Evolutionary conservation across 441 rosid genomes (phyloP).

Genomic region (Eruca vesicaria): DNA sequence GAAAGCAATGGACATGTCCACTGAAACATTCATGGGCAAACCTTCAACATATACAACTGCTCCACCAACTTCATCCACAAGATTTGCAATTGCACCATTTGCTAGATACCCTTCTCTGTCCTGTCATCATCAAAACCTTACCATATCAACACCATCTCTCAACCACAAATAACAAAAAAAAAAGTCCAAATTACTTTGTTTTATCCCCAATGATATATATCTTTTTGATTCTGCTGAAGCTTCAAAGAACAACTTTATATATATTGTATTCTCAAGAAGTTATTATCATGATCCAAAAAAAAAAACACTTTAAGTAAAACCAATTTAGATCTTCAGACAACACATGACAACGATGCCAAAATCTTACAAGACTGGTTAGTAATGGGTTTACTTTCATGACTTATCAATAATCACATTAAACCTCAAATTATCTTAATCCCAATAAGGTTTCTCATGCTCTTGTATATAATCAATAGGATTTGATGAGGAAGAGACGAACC

Average conservation of each 20-base stretch:
- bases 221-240: background rate
- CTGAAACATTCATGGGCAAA: constrained; percentile 66
- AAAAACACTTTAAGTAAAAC: background rate
- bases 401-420: background rate
- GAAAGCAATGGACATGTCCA: constrained; percentile 78
- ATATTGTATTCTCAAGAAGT: too few relatives aligned
- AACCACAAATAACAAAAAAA: background rate
- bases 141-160: background rate
- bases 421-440: background rate
- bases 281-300: background rate
- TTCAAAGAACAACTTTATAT: background rate
- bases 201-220: background rate
- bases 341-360: background rate
- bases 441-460: background rate
- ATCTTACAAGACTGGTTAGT: background rate
- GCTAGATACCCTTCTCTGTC: constrained; percentile 70
- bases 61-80: constrained; percentile 88
- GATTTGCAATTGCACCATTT: constrained; percentile 72
- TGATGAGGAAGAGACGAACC: constrained; percentile 37
- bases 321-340: background rate
- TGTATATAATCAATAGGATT: background rate
- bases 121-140: constrained; percentile 40
- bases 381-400: background rate
- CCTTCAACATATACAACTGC: constrained; percentile 63
- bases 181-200: background rate